Base-by-base conservation (phyloP, 1,284 basidiomycete genomes). In the Sporisorium exsertum region DNA sequence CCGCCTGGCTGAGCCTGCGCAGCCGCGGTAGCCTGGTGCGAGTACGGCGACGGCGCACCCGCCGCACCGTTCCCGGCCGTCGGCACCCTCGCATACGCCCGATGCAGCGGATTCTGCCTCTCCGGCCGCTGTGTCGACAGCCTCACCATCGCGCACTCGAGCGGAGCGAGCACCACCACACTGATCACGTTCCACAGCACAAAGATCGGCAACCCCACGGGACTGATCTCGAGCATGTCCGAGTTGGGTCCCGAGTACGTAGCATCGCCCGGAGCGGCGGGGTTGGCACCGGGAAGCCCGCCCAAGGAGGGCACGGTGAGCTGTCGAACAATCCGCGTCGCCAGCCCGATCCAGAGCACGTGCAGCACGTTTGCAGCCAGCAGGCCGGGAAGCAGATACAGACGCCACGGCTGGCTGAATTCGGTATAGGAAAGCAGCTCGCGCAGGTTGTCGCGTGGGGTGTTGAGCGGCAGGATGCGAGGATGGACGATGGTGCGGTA, bases 401-500 rank as follows among this genome's bases (percentile, higher is more conserved):
- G 62, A 7, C 76, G 62, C 83, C 82, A 84, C 5, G 83, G 82
- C 46, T 79, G 81, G n/a, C 29, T 58, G 45, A 75, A 72, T 51
- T 85, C 83, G 24, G 69, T 50, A 50, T 71, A 75, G 18, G 78
- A 80, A 26, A 84, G 68, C 13, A 85, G 65, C 57, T 83, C 76
- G 33, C 76, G 55, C 45, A 85, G 59, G 29, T 77, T 78, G 29
- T 71, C 67, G 10, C 73, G 58, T 1, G 78, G 70, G 8, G 22
- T 58, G 40, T 35, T 57, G 61, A 79, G 55, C 12, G 79, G 59
- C 18, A 85, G 58, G 27, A 70, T 72, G 24, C 71, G 65, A 1
- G 83, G 83, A 29, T 85, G 82, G 5, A 84, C 82, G 45, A 85
- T 80, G 16, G 81, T 78, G 15, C 83, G 60, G 35, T 76, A 70